Base-by-base conservation (phyloP, 768 basidiomycete genomes). In the Termitomyces sp. region DNA sequence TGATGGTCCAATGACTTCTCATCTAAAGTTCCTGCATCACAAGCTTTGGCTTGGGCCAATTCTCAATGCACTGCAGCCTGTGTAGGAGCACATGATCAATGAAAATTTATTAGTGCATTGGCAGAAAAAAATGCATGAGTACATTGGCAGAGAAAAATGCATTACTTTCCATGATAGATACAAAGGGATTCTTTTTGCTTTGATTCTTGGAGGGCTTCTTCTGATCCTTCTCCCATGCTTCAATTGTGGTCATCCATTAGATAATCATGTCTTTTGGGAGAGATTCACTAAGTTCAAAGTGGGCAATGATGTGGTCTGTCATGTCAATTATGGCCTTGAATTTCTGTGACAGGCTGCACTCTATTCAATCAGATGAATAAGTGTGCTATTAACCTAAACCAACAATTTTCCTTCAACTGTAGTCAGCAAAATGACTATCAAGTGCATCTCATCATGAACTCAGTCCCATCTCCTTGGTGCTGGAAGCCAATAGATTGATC, bases 401-500 rank as follows among this genome's bases (percentile, higher is more conserved):
- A 8, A 67, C 40, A 1, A 63, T 44, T 51, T 74, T 76, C 16
- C 46, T 32, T 67, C 69, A 73, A 43, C 74, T 74, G 46, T 74
- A 65, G 34, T 64, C 62, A 2, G 58, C 62, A 49, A 67, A 72
- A 26, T 69, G 68, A 34, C 64, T 64, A 47, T 72, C 67, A 3
- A 74, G 39, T 0, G 55, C 62, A 27, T 72, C 70, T 1, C 63
- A 61, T 30, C 7, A 7, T 30, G 30, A 30, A 30, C 30, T 7
- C 7, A 7, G 30, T 7, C 30, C 30, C 30, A 30, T 30, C 3
- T 30, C 30, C 30, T 30, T 30, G 30, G 30, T 30, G 7, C 30
- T 30, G 30, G 30, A 3, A 30, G 30, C 30, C 3, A 30, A 4
- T 30, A 7, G 7, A 7, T 30, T 30, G 30, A 30, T 30, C 7